A percentile compares a stretch with the other conserved stretches of the same genome.
Conservation (phyloP, 306 rosid species). For the Inga laurina region DNA sequence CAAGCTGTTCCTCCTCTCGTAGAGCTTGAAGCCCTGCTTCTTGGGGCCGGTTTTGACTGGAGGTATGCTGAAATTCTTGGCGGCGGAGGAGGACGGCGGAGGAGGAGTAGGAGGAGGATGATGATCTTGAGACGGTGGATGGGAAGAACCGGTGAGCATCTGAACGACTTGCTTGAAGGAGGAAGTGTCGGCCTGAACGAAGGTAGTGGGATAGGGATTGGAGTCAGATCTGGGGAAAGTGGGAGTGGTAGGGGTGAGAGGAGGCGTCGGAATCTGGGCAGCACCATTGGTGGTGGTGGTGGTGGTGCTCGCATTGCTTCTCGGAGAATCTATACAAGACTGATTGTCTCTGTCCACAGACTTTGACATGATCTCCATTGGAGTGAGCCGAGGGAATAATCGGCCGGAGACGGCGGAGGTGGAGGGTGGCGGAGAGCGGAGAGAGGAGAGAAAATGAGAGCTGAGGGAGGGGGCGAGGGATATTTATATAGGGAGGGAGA, state of each 20-base stretch:
- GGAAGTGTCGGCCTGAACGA: slow-evolving; percentile 90
- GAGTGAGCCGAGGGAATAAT: background rate
- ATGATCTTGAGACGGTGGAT: slow-evolving; percentile 40
- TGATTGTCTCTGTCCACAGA: slow-evolving; percentile 61
- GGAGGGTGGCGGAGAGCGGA: background rate
- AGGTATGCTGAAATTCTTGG: slow-evolving; percentile 69
- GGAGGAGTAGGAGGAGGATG: slow-evolving; percentile 30
- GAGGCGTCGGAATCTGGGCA: slow-evolving; percentile 55
- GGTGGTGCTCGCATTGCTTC: slow-evolving; percentile 51
- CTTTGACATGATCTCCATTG: slow-evolving; percentile 76
- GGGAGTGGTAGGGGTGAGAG: slow-evolving; percentile 61
- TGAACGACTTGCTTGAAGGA: slow-evolving; percentile 96
- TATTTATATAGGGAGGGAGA: slow-evolving; percentile 15
- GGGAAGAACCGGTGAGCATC: slow-evolving; percentile 93
- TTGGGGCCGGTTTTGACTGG: slow-evolving; percentile 65
- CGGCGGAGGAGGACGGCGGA: slow-evolving; percentile 9
- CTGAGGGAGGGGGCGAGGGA: background rate
- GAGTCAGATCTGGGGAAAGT: slow-evolving; percentile 92
- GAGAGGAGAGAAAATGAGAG: background rate
- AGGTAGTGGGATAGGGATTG: slow-evolving; percentile 89
- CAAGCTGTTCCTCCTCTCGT: slow-evolving; percentile 75
- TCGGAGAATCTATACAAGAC: slow-evolving; percentile 64
- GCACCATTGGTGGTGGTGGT: slow-evolving; percentile 39
- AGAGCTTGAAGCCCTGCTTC: slow-evolving; percentile 85
- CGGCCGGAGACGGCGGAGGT: background rate